phyloP scores from a whole-genome alignment of 768 basidiomycete species.

The Tylopilus rubrobrunneus region DNA sequence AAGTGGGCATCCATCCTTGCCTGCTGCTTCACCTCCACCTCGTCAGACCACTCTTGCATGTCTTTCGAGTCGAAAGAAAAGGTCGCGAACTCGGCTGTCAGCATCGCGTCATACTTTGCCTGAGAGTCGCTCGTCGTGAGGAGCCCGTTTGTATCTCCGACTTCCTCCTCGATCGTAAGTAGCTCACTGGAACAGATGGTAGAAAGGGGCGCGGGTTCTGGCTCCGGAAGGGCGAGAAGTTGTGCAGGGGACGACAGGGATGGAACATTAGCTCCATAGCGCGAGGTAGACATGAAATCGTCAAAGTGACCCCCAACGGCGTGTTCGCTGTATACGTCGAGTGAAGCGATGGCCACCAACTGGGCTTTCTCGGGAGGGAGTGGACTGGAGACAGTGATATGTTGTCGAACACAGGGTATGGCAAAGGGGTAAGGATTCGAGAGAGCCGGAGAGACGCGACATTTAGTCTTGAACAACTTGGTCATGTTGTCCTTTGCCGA shows the following conservation, averaged over 20 bases:
- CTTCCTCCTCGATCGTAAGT: neutral
- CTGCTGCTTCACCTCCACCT: slow-evolving; percentile 11
- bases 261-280: neutral
- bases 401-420: too few species aligned
- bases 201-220: neutral
- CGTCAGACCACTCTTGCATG: slow-evolving; percentile 13
- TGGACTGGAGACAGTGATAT: neutral
- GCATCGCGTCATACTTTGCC: slow-evolving; percentile 9
- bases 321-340: neutral
- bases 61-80: slow-evolving; percentile 11
- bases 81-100: slow-evolving; percentile 5
- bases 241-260: neutral
- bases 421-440: too few species aligned
- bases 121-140: neutral
- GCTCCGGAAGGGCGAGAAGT: neutral
- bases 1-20: slow-evolving; percentile 13
- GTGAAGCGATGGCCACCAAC: too few species aligned
- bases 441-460: neutral
- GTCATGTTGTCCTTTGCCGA: slow-evolving; percentile 5
- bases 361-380: too few species aligned
- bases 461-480: neutral
- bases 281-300: neutral
- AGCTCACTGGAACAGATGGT: neutral
- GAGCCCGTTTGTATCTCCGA: neutral
- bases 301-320: neutral